Percentiles rank a stretch among this genome's conserved stretches.
These are phyloP conservation scores for Tetrahymena thermophila DNA, from an alignment of 73 alveolate genomes.

Conservation along the genomic window DNA sequence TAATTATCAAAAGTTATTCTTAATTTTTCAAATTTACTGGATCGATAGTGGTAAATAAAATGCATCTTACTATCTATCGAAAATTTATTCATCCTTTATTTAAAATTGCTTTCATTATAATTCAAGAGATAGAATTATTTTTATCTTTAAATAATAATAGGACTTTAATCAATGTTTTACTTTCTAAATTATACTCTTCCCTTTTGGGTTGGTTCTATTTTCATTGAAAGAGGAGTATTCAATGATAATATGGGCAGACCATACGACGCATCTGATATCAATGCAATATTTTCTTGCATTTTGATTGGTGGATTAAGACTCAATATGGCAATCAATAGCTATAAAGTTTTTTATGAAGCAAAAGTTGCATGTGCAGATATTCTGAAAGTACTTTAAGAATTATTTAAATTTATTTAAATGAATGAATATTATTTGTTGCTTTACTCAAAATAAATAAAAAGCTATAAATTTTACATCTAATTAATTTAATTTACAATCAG, in stretches of 20 bases:
- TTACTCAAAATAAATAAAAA: background rate
- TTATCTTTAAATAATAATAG: background rate
- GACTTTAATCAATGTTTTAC: background rate
- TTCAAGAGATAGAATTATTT: background rate
- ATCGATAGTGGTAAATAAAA: constrained; percentile 19
- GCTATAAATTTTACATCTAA: background rate
- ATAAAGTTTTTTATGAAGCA: background rate
- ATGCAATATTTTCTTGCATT: background rate
- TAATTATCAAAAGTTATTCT: constrained; percentile 1
- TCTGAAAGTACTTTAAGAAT: background rate
- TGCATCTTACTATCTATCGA: no score
- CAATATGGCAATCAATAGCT: background rate
- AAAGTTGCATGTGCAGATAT: background rate
- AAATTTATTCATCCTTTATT: no score
- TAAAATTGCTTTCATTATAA: background rate
- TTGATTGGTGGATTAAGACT: background rate
- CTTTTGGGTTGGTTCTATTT: background rate
- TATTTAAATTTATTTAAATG: no score
- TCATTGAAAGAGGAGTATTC: background rate
- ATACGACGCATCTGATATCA: background rate
- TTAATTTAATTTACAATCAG: constrained; percentile 46
- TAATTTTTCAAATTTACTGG: constrained; percentile 56
- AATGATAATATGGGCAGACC: background rate
- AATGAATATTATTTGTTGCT: background rate
- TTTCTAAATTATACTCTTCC: background rate